A percentile compares a stretch with the other conserved stretches of the same genome.
Evolutionary conservation across 1,284 basidiomycete species (phyloP).

Genomic region (Ganoderma meredithae): DNA sequence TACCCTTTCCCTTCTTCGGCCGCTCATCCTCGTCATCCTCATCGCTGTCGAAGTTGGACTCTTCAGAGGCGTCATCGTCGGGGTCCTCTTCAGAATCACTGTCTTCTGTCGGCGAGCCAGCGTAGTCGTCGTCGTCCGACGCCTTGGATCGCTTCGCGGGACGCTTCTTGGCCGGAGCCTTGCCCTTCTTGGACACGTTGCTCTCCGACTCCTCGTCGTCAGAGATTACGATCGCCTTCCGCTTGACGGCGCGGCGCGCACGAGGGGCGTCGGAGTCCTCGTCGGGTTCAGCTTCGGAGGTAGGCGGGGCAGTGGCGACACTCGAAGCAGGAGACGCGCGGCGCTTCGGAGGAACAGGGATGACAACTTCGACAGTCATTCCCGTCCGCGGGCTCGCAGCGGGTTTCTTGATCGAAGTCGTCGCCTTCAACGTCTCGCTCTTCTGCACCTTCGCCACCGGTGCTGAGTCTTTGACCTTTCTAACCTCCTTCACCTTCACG

Average conservation of each 20-base stretch:
- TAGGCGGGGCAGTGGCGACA: constrained; percentile 33
- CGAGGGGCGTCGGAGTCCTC: constrained; percentile 44
- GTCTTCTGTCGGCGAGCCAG: constrained; percentile 40
- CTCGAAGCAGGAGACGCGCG: constrained; percentile 24
- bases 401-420: constrained; percentile 39
- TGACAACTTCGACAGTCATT: constrained; percentile 60
- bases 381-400: constrained; percentile 45
- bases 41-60: constrained; percentile 41
- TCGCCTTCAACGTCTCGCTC: constrained; percentile 5
- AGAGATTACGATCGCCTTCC: constrained; percentile 51
- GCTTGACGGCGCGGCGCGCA: constrained; percentile 42
- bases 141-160: constrained; percentile 36
- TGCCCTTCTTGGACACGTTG: constrained; percentile 33
- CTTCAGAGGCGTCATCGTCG: constrained; percentile 31
- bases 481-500: constrained; percentile 10
- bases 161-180: constrained; percentile 34
- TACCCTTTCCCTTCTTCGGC: constrained; percentile 40
- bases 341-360: constrained; percentile 40
- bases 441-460: constrained; percentile 15
- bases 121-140: constrained; percentile 52
- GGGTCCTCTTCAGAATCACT: constrained; percentile 39
- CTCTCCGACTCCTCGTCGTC: constrained; percentile 50
- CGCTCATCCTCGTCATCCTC: constrained; percentile 42
- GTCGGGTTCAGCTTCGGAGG: constrained; percentile 44
- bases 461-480: constrained; percentile 11